Conservation (phyloP, 2,329 filamentous ascomycete species). For the Cytospora paraplurivora region DNA sequence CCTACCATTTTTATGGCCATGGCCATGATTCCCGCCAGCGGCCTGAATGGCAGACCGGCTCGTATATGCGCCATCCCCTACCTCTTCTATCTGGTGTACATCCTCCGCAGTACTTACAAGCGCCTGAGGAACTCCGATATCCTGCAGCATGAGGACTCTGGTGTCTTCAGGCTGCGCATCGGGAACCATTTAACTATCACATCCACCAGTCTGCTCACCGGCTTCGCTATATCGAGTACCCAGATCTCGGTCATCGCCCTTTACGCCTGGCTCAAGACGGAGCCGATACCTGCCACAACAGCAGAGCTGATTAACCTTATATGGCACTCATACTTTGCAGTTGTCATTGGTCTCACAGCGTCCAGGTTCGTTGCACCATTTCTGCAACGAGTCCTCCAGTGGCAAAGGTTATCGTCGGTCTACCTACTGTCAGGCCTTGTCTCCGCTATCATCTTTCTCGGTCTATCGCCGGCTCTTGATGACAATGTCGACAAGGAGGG, state of each 20-base stretch:
- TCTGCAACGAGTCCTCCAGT: not conserved
- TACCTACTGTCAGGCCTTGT: not conserved
- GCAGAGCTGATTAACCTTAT: conserved; percentile 1
- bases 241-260: conserved; percentile 2
- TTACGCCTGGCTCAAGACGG: conserved; percentile 6
- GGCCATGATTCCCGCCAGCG: conserved; percentile 22
- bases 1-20: conserved; percentile 12
- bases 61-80: not conserved
- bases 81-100: conserved; percentile 23
- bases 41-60: conserved; percentile 14
- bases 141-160: not conserved
- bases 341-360: not conserved
- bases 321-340: not conserved
- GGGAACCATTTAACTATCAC: conserved; percentile 6
- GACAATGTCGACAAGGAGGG: not conserved
- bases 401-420: not conserved
- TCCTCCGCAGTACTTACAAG: conserved; percentile 9
- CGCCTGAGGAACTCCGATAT: conserved; percentile 13
- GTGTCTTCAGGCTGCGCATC: conserved; percentile 15
- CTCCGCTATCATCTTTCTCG: not conserved
- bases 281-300: not conserved
- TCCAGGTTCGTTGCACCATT: not conserved
- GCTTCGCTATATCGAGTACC: conserved; percentile 8
- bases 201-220: conserved; percentile 9
- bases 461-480: not conserved